phyloP scores from a whole-genome alignment of 306 rosid species.

The Cucurbita ficifolia region DNA sequence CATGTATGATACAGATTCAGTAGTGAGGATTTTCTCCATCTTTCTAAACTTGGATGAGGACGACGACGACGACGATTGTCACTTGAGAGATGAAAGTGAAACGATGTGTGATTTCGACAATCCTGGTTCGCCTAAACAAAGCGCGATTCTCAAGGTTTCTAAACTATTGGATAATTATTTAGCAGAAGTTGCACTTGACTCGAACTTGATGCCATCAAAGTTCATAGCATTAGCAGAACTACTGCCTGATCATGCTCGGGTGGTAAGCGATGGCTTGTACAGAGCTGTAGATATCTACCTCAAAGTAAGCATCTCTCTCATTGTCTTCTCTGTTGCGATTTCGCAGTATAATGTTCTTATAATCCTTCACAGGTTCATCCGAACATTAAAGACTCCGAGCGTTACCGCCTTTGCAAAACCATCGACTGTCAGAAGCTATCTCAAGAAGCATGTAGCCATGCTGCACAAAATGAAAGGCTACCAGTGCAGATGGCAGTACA shows the following conservation, averaged over 20 bases:
- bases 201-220: constrained; percentile 60
- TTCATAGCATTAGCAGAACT: constrained; percentile 71
- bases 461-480: constrained; percentile 88
- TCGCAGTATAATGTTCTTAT: not conserved
- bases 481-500: constrained; percentile 96
- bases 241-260: constrained; percentile 91
- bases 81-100: constrained; percentile 63
- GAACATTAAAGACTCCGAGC: constrained; percentile 78
- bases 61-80: constrained; percentile 56
- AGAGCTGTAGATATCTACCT: constrained; percentile 90
- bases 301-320: constrained; percentile 37
- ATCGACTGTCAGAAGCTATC: constrained; percentile 80
- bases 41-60: constrained; percentile 85
- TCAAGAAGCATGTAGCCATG: constrained; percentile 97
- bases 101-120: constrained; percentile 80
- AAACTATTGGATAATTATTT: constrained; percentile 73
- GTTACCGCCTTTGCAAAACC: constrained; percentile 77
- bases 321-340: not conserved
- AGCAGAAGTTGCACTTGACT: constrained; percentile 82
- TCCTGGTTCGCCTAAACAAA: constrained; percentile 93
- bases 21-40: constrained; percentile 68
- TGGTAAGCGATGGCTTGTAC: constrained; percentile 74
- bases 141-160: constrained; percentile 83
- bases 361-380: constrained; percentile 55
- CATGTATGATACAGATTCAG: constrained; percentile 66